Conservation (phyloP, 2,329 filamentous ascomycete species). For the Xenoacremonium recifei region DNA sequence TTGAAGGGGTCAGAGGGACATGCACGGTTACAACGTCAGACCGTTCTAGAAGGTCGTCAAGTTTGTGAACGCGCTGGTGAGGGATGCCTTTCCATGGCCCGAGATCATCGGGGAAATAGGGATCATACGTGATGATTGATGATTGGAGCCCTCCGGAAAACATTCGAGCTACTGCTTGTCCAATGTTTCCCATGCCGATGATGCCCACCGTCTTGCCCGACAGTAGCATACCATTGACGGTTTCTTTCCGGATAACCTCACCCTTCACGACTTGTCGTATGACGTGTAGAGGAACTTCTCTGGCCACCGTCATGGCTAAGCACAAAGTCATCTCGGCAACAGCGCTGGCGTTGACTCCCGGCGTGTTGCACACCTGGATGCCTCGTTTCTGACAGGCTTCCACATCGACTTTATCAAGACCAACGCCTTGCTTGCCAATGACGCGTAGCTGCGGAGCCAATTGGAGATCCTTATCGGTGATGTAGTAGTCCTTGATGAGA, state of each 20-base stretch:
- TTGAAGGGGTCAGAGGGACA: too few relatives aligned
- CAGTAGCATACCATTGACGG: constrained; percentile 22
- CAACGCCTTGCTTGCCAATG: constrained; percentile 30
- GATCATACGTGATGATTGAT: too few relatives aligned
- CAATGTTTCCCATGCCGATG: too few relatives aligned
- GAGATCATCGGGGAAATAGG: too few relatives aligned
- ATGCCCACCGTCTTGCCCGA: too few relatives aligned
- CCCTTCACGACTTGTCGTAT: constrained; percentile 19
- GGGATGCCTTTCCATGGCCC: too few relatives aligned
- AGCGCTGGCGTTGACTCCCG: constrained; percentile 15
- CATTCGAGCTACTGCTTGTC: too few relatives aligned
- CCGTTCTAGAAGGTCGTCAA: too few relatives aligned
- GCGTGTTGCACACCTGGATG: constrained; percentile 24
- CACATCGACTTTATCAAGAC: constrained; percentile 29
- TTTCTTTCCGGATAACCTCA: constrained; percentile 23
- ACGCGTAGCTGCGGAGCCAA: constrained; percentile 22
- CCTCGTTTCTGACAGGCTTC: constrained; percentile 18
- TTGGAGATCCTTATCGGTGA: constrained; percentile 28
- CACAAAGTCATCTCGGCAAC: constrained; percentile 34
- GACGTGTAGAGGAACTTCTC: constrained; percentile 29
- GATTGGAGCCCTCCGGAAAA: too few relatives aligned
- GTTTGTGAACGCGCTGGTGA: too few relatives aligned
- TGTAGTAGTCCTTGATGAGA: constrained; percentile 31
- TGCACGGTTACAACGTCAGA: too few relatives aligned
- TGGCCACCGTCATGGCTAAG: constrained; percentile 28